A percentile compares a stretch with the other conserved stretches of the same genome.
phyloP scores from a whole-genome alignment of 192 early-diverging fungal genomes.

The Coemansia sp. region DNA sequence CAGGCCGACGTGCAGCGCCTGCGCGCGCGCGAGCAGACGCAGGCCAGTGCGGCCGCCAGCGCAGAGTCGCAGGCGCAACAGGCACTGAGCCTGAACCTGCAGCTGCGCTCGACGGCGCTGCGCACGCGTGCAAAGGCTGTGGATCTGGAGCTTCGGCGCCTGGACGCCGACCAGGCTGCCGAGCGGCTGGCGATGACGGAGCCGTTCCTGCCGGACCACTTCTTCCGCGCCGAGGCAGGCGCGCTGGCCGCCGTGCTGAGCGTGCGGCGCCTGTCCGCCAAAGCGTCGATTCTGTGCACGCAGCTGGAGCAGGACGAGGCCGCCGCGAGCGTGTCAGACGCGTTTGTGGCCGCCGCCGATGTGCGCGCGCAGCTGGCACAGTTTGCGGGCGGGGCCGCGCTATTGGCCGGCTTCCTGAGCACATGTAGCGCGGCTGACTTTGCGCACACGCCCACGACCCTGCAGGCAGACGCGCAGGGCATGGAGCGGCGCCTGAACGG shows the following conservation, averaged over 20 bases:
- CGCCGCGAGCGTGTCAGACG: conserved; percentile 49
- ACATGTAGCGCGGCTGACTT: conserved; percentile 70
- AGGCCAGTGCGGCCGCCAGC: conserved; percentile 55
- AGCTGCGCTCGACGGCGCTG: conserved; percentile 74
- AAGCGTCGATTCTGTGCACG: conserved; percentile 70
- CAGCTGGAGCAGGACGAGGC: conserved; percentile 72
- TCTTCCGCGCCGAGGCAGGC: conserved; percentile 77
- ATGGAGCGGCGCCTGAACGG: conserved; percentile 76
- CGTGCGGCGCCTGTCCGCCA: conserved; percentile 80
- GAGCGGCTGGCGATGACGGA: conserved; percentile 59
- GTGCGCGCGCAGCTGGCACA: conserved; percentile 29
- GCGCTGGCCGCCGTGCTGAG: conserved; percentile 71
- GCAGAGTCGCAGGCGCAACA: conserved; percentile 72
- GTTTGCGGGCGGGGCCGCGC: conserved; percentile 66
- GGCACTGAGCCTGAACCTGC: conserved; percentile 76
- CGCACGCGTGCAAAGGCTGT: conserved; percentile 87
- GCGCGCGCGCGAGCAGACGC: conserved; percentile 64
- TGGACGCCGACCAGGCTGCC: conserved; percentile 82
- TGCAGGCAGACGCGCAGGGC: conserved; percentile 75
- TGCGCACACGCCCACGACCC: conserved; percentile 60
- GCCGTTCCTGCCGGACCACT: conserved; percentile 83
- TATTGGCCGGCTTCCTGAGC: conserved; percentile 67
- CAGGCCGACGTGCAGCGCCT: conserved; percentile 75
- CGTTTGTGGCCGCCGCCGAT: conserved; percentile 53
- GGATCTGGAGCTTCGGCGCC: conserved; percentile 83